A percentile compares a stretch with the other conserved stretches of the same genome.
phyloP scores from a whole-genome alignment of 2,329 filamentous ascomycete species.

The Leptographium wingfieldii region DNA sequence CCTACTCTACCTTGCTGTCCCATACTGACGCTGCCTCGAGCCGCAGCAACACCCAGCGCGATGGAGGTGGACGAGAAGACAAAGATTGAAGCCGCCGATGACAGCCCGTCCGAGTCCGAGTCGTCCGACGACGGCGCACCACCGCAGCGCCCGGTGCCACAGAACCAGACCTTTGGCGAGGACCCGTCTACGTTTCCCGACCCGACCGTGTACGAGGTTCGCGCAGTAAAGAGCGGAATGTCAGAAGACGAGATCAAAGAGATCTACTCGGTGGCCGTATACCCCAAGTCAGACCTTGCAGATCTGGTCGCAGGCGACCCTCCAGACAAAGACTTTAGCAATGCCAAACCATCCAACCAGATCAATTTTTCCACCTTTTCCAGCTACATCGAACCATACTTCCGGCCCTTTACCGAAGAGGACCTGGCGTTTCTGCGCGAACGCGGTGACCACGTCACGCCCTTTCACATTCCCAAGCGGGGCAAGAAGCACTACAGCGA shows the following conservation, averaged over 20 bases:
- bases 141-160: conserved; percentile 52
- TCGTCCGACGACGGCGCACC: conserved; percentile 47
- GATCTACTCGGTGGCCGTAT: conserved; percentile 77
- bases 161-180: conserved; percentile 80
- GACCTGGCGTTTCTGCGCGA: conserved; percentile 89
- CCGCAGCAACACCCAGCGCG: neutral
- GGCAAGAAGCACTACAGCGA: conserved; percentile 80
- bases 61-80: conserved; percentile 17
- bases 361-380: conserved; percentile 89
- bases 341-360: conserved; percentile 83
- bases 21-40: neutral
- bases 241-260: conserved; percentile 72
- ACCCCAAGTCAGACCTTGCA: conserved; percentile 66
- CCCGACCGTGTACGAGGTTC: conserved; percentile 89
- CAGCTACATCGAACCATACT: conserved; percentile 85
- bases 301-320: conserved; percentile 80
- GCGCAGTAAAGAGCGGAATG: conserved; percentile 61
- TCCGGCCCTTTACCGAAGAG: conserved; percentile 80
- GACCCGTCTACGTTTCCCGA: conserved; percentile 87
- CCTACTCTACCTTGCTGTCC: neutral
- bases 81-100: conserved; percentile 17
- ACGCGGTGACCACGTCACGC: conserved; percentile 67
- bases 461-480: conserved; percentile 76
- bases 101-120: conserved; percentile 29
- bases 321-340: conserved; percentile 92